A percentile compares a stretch with the other conserved stretches of the same genome.
Conservation (phyloP, 768 basidiomycete species). For the Leucosporidium scottii region DNA sequence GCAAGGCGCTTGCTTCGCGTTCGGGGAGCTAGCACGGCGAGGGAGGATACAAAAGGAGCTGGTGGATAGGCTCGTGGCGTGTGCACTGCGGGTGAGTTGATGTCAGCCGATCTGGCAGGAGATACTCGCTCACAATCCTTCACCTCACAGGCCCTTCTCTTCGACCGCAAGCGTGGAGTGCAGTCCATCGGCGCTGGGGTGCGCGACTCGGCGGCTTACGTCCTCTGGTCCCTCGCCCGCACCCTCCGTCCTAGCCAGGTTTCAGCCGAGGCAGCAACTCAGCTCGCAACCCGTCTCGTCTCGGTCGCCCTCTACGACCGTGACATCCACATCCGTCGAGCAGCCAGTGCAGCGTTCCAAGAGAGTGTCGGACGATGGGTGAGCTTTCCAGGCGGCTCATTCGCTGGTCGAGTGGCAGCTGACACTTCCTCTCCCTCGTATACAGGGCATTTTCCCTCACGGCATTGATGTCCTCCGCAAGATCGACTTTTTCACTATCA, state of each 20-base stretch:
- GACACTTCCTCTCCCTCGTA: no score
- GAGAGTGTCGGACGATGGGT: slow-evolving; percentile 93
- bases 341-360: slow-evolving; percentile 95
- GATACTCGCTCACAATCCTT: not conserved
- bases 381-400: slow-evolving; percentile 40
- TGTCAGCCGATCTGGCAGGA: not conserved
- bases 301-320: slow-evolving; percentile 81
- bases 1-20: slow-evolving; percentile 89
- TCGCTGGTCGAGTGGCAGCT: not conserved
- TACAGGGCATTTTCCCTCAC: slow-evolving; percentile 77
- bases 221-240: slow-evolving; percentile 87
- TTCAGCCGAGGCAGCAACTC: slow-evolving; percentile 52
- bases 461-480: slow-evolving; percentile 88
- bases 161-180: slow-evolving; percentile 82
- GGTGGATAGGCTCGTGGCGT: slow-evolving; percentile 61
- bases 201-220: slow-evolving; percentile 89
- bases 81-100: slow-evolving; percentile 65
- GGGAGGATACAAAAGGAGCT: slow-evolving; percentile 54
- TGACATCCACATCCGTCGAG: slow-evolving; percentile 87
- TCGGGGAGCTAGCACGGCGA: slow-evolving; percentile 84
- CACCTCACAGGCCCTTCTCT: slow-evolving; percentile 65
- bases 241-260: slow-evolving; percentile 58
- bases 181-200: slow-evolving; percentile 93
- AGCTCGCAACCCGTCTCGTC: slow-evolving; percentile 65
- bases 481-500: slow-evolving; percentile 92